Conservation (phyloP, 352 stramenopile species). For the Globisporangium megalacanthum region DNA sequence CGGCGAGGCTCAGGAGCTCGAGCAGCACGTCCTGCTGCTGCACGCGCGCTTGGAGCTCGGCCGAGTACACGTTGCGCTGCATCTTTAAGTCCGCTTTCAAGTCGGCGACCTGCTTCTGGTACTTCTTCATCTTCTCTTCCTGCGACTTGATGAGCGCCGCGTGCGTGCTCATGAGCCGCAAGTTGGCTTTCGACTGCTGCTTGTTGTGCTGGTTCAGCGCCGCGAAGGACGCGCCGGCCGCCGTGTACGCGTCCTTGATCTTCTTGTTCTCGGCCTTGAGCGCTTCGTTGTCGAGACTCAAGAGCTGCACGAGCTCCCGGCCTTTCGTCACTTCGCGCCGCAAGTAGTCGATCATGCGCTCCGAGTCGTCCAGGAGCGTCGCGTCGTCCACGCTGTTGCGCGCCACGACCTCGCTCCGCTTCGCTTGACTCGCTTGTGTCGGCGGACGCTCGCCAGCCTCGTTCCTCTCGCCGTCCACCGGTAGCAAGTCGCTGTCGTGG, state of each 20-base stretch:
- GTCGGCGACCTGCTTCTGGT: slow-evolving; percentile 79
- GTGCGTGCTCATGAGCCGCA: slow-evolving; percentile 87
- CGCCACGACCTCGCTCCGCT: slow-evolving; percentile 24
- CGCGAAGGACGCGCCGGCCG: slow-evolving; percentile 88
- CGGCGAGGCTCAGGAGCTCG: slow-evolving; percentile 45
- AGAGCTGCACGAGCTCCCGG: slow-evolving; percentile 54
- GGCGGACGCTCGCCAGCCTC: too few relatives aligned
- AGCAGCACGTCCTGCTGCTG: slow-evolving; percentile 43
- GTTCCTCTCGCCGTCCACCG: slow-evolving; percentile 15
- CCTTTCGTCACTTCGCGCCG: slow-evolving; percentile 75
- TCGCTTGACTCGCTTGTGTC: too few relatives aligned
- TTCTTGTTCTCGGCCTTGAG: slow-evolving; percentile 87
- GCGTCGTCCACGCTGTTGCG: slow-evolving; percentile 39
- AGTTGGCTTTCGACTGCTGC: slow-evolving; percentile 89
- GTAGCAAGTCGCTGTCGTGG: slow-evolving; percentile 38
- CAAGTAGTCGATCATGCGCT: slow-evolving; percentile 82
- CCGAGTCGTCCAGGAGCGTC: slow-evolving; percentile 76
- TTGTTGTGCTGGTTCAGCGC: slow-evolving; percentile 93
- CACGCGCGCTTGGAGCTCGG: slow-evolving; percentile 69
- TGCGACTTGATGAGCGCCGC: slow-evolving; percentile 82
- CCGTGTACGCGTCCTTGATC: slow-evolving; percentile 91
- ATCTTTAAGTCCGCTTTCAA: slow-evolving; percentile 79
- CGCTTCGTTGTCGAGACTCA: slow-evolving; percentile 74
- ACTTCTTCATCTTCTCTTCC: slow-evolving; percentile 89
- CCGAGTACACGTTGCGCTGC: slow-evolving; percentile 75